A percentile compares a stretch with the other conserved stretches of the same genome.
phyloP scores from a whole-genome alignment of 208 protist species.

The Leptomonas seymouri region DNA sequence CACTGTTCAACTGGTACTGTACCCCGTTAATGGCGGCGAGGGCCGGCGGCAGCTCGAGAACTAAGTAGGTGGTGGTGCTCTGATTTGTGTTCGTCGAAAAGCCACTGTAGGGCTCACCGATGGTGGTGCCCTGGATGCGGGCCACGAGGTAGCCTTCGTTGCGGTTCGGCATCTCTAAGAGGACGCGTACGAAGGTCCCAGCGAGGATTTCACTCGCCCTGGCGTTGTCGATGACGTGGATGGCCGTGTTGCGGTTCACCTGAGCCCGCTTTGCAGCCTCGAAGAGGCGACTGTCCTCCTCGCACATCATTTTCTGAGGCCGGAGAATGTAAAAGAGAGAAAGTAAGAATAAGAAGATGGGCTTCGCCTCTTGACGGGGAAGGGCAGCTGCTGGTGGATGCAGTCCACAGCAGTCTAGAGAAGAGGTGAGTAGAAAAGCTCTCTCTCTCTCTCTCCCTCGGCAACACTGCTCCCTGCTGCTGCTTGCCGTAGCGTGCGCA shows the following conservation, averaged over 20 bases:
- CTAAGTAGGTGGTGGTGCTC: slow-evolving; percentile 57
- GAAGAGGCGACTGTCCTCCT: slow-evolving; percentile 63
- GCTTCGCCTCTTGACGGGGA: no score
- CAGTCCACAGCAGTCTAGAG: no score
- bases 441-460: no score
- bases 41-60: slow-evolving; percentile 53
- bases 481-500: no score
- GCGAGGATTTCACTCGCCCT: slow-evolving; percentile 34
- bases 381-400: no score
- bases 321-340: not conserved
- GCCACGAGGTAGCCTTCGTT: slow-evolving; percentile 78
- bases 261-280: slow-evolving; percentile 54
- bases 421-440: no score
- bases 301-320: slow-evolving; percentile 36
- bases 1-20: slow-evolving; percentile 82
- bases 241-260: slow-evolving; percentile 73
- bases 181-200: slow-evolving; percentile 72
- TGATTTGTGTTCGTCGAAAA: slow-evolving; percentile 55
- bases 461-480: no score
- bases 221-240: slow-evolving; percentile 52
- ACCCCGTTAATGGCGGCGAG: slow-evolving; percentile 68
- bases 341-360: not conserved
- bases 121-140: slow-evolving; percentile 41
- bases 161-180: slow-evolving; percentile 61
- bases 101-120: slow-evolving; percentile 69